Percentiles rank a stretch among this genome's conserved stretches.
phyloP scores from a whole-genome alignment of 352 stramenopile species.

The Saprolegnia diclina region DNA sequence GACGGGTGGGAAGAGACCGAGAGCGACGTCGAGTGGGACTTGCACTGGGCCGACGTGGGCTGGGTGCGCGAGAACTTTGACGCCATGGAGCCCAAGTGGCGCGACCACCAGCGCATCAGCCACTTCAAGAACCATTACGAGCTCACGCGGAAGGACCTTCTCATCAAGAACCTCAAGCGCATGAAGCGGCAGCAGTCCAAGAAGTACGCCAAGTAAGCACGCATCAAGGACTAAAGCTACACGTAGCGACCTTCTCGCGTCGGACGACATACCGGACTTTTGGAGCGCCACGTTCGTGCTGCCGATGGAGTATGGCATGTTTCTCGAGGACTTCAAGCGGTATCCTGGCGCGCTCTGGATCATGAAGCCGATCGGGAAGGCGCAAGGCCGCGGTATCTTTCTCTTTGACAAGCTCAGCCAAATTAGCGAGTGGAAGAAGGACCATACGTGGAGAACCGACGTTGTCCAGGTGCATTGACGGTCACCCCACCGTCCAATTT shows the following conservation, averaged over 20 bases:
- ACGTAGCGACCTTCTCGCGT: background rate
- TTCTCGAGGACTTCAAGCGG: slow-evolving; percentile 61
- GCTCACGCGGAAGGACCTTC: slow-evolving; percentile 84
- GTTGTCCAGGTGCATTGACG: slow-evolving; percentile 31
- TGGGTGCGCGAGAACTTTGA: slow-evolving; percentile 80
- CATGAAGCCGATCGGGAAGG: slow-evolving; percentile 90
- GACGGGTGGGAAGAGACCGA: slow-evolving; percentile 68
- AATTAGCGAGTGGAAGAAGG: slow-evolving; percentile 83
- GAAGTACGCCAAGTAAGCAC: slow-evolving; percentile 31
- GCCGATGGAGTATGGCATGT: slow-evolving; percentile 82
- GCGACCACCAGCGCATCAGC: slow-evolving; percentile 82
- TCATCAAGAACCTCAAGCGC: slow-evolving; percentile 90
- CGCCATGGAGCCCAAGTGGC: slow-evolving; percentile 45
- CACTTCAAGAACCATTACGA: slow-evolving; percentile 93
- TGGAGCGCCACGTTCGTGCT: slow-evolving; percentile 80
- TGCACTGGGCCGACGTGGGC: slow-evolving; percentile 79
- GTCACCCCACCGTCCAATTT: background rate
- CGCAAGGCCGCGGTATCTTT: slow-evolving; percentile 77
- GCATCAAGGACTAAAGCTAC: slow-evolving; percentile 35
- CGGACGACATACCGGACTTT: slow-evolving; percentile 33
- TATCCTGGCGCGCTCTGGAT: slow-evolving; percentile 81
- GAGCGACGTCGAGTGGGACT: slow-evolving; percentile 68
- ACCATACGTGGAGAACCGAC: slow-evolving; percentile 51
- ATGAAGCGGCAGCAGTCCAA: slow-evolving; percentile 58
- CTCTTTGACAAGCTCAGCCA: slow-evolving; percentile 83